These are phyloP conservation scores for Neodidymelliopsis sp. DNA, from an alignment of 2,329 filamentous ascomycete species.

Conservation along the genomic window DNA sequence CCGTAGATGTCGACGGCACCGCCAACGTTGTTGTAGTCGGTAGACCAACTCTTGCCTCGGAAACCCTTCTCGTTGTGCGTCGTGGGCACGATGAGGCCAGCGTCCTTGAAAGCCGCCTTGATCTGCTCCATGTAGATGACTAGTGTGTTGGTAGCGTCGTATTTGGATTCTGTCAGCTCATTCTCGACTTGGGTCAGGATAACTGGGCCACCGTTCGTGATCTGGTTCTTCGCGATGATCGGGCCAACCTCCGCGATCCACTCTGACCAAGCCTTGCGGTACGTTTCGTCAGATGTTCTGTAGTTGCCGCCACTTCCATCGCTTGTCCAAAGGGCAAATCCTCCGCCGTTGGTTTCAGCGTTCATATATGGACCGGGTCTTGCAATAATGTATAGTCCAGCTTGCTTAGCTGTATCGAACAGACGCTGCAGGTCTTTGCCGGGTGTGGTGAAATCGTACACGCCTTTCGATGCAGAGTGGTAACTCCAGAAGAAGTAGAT, in stretches of 20 bases:
- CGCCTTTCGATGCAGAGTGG: slow-evolving; percentile 54
- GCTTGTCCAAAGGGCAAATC: slow-evolving; percentile 56
- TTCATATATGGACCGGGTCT: slow-evolving; percentile 62
- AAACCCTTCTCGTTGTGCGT: slow-evolving; percentile 62
- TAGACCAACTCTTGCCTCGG: slow-evolving; percentile 60
- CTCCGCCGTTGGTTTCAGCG: slow-evolving; percentile 60
- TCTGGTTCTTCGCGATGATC: slow-evolving; percentile 59
- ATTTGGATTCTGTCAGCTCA: slow-evolving; percentile 57
- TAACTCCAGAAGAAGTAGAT: slow-evolving; percentile 62
- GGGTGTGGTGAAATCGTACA: slow-evolving; percentile 60
- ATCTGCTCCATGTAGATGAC: slow-evolving; percentile 63
- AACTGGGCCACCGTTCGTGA: slow-evolving; percentile 60
- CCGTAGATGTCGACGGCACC: slow-evolving; percentile 62
- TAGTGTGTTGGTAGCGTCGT: slow-evolving; percentile 54
- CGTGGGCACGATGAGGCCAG: slow-evolving; percentile 59
- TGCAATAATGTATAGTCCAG: slow-evolving; percentile 61
- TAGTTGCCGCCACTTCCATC: slow-evolving; percentile 57
- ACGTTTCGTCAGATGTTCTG: slow-evolving; percentile 55
- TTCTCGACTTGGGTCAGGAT: slow-evolving; percentile 64
- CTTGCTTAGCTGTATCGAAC: slow-evolving; percentile 60
- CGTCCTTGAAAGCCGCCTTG: slow-evolving; percentile 54
- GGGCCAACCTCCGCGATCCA: slow-evolving; percentile 57
- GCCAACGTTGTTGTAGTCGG: slow-evolving; percentile 64
- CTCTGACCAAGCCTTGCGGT: slow-evolving; percentile 56
- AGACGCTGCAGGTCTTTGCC: slow-evolving; percentile 61